Evolutionary conservation across 176 grass and related monocot species (phyloP), one percentile per base, ranked within the genome.

Genomic region (maize (Zea mays)): DNA sequence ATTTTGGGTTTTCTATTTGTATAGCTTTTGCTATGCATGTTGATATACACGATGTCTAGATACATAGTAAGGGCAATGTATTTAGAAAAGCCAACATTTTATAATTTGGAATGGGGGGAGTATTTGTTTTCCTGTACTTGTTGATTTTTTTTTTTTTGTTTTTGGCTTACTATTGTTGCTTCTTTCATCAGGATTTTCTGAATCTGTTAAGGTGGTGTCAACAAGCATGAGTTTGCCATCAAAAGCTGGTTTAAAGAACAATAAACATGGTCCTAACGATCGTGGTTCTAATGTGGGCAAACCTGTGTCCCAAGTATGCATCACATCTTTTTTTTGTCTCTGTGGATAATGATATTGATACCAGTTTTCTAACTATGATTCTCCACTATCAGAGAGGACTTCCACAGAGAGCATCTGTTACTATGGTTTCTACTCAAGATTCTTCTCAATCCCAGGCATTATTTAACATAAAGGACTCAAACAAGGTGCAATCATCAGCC

Each of bases 381-480:
- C 14, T 75, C 8, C 54, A 14, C 78, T 87, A 16, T 66, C 76
- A 93, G 88, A 97, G 84, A 88, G 87, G 87, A 81, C 78, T 82
- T 87, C 87, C 96, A 45, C 52, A 81, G 62, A 95, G 96, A 82
- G 76, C 81, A 27, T 99, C 92, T n/a, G 82, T 83, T 71, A 49
- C 70, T 74, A 82, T 86, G 80, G 75, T 87, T 46, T 89, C 92
- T 79, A 74, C 87, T 77, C 96, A 95, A 83, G 96, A 99, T 73
- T 72, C 86, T 16, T 35, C 62, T 58, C 96, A 99, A 17, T 93
- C 90, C 66, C 96, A 99, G 56, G 81, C 90, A 44, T 86, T 95
- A 75, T 99, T 99, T 87, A 99, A 93, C 78, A 87, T 96, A 60
- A 99, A 86, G 71, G 96, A 99, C 81, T 99, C 96, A 37, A 99